Evolutionary conservation across 176 grass and related monocot species (phyloP), one percentile per base, ranked within the genome.

Genomic region (Triticum timopheevii): DNA sequence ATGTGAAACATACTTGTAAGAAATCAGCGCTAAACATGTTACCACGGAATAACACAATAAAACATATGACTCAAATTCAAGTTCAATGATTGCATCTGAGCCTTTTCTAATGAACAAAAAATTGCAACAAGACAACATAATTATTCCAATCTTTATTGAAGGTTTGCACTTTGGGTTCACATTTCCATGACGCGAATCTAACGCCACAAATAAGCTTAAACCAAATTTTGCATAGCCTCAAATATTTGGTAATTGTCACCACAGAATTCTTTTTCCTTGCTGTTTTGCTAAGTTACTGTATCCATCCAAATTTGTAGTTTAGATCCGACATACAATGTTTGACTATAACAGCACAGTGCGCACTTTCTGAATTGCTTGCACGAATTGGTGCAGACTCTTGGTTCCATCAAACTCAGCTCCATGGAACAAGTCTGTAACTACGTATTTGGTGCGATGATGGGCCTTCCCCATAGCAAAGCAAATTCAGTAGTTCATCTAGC

Each of bases 401-500:
- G 35, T 30, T 83, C 54, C 69, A 84, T 62, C 54, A 31, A 63
- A 45, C 61, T 80, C 8, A 7, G 23, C 39, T 44, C n/a, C 35
- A 74, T 45, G 82, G 23, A 73, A 23, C 34, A 83, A 73, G 34
- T 59, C 8, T 76, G 42, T 75, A 33, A 84, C 49, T 59, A 36
- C 8, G 10, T 15, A 25, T 28, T 42, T 13, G 30, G 10, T 42
- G 40, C 40, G 10, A 2, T 11, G 40, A 42, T 42, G 40, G 40
- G 40, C 40, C 40, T 42, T 11, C 40, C 35, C 69, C 10, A 16
- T 45, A 19, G 17, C 25, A 75, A 75, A 75, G 22, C 15, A 27
- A 84, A 10, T 61, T 75, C 82, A 6, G 6, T 75, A 84, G 38
- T 44, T 84, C 36, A 44, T 39, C 35, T 84, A 63, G 17, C 35